phyloP scores from a whole-genome alignment of 495 filamentous ascomycete genomes.

The Aspergillus egyptiacus region DNA sequence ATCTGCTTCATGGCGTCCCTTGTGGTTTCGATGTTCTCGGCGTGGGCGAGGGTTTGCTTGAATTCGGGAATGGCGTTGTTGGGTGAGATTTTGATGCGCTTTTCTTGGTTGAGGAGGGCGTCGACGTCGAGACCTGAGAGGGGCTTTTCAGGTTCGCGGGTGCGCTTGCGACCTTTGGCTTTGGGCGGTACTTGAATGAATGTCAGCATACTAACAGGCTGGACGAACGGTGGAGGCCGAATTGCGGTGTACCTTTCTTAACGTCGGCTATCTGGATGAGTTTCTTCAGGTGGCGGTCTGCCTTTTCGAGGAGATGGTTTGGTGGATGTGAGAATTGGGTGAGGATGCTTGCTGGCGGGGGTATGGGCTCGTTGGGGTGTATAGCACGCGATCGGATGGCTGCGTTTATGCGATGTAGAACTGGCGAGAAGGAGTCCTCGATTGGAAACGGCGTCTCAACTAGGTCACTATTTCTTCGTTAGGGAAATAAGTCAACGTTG shows the following conservation, averaged over 20 bases:
- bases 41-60: slow-evolving; percentile 66
- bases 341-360: slow-evolving; percentile 59
- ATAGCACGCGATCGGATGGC: slow-evolving; percentile 77
- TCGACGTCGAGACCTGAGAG: slow-evolving; percentile 88
- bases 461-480: slow-evolving; percentile 46
- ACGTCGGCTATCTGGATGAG: slow-evolving; percentile 69
- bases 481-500: neutral
- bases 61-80: slow-evolving; percentile 89
- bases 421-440: slow-evolving; percentile 84
- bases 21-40: slow-evolving; percentile 56
- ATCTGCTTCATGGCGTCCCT: slow-evolving; percentile 71
- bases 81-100: slow-evolving; percentile 59
- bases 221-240: neutral
- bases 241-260: slow-evolving; percentile 61
- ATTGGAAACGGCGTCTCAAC: slow-evolving; percentile 64
- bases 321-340: slow-evolving; percentile 72
- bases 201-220: neutral
- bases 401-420: slow-evolving; percentile 83
- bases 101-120: slow-evolving; percentile 59
- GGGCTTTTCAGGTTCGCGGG: slow-evolving; percentile 68
- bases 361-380: slow-evolving; percentile 62
- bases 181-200: slow-evolving; percentile 68
- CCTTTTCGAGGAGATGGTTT: slow-evolving; percentile 52
- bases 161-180: slow-evolving; percentile 63
- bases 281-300: slow-evolving; percentile 49